A percentile compares a stretch with the other conserved stretches of the same genome.
Evolutionary conservation across 2,329 filamentous ascomycete species (phyloP).

Genomic region (Diaporthe sp.): DNA sequence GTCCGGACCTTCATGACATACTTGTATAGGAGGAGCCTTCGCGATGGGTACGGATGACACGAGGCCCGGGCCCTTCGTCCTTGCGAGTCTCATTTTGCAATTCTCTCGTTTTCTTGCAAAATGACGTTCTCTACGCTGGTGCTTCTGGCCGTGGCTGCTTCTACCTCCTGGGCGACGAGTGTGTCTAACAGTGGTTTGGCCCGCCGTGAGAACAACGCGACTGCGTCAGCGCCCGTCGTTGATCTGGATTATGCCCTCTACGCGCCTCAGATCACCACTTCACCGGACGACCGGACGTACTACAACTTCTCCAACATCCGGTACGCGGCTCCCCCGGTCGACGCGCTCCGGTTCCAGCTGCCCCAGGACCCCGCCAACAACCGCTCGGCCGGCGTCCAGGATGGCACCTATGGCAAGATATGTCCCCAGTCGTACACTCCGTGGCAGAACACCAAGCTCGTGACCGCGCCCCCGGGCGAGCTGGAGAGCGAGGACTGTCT

Average conservation of each 20-base stretch:
- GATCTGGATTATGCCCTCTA: slow-evolving; percentile 32
- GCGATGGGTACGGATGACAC: neutral
- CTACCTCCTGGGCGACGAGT: neutral
- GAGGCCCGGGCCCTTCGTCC: no score
- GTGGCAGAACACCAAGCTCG: slow-evolving; percentile 14
- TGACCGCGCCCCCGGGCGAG: slow-evolving; percentile 26
- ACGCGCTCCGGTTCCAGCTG: slow-evolving; percentile 43
- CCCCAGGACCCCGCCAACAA: slow-evolving; percentile 38
- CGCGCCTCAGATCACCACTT: slow-evolving; percentile 24
- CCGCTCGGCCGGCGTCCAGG: slow-evolving; percentile 36
- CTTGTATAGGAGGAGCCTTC: neutral
- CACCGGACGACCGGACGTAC: slow-evolving; percentile 30
- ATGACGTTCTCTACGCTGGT: neutral
- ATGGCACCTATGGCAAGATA: slow-evolving; percentile 38
- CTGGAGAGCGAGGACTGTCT: slow-evolving; percentile 54
- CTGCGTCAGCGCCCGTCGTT: neutral
- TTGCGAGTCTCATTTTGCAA: neutral
- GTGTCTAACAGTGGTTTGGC: neutral
- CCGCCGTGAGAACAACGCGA: neutral
- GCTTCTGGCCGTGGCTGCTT: slow-evolving; percentile 4
- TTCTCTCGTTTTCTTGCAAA: neutral
- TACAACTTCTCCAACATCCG: slow-evolving; percentile 47
- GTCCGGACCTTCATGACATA: neutral
- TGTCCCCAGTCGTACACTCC: slow-evolving; percentile 41
- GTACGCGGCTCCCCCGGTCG: slow-evolving; percentile 43